phyloP scores from a whole-genome alignment of 345 rosid species.

The Turnera subulata region DNA sequence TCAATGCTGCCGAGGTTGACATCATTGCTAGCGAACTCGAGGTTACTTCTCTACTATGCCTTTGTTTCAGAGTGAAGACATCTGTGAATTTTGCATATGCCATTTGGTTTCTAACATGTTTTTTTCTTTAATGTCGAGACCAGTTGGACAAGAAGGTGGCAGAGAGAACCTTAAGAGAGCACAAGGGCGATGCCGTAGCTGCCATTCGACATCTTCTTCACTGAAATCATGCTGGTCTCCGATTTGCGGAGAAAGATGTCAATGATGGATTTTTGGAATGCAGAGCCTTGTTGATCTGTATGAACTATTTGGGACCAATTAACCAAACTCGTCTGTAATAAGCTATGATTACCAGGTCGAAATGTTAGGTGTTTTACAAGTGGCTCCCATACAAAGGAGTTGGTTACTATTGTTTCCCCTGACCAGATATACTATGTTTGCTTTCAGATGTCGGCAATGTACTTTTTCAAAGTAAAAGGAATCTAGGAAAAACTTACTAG shows the following conservation, averaged over 20 bases:
- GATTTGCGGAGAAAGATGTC: neutral
- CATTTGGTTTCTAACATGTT: conserved; percentile 13
- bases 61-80: neutral
- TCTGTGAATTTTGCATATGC: neutral
- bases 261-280: neutral
- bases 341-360: no score
- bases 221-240: conserved; percentile 11
- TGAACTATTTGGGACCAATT: neutral
- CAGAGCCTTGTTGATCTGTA: neutral
- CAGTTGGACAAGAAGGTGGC: conserved; percentile 88
- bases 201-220: conserved; percentile 77
- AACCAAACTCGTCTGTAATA: no score
- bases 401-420: no score
- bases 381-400: no score
- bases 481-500: no score
- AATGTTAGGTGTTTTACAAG: no score
- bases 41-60: conserved; percentile 37
- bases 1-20: conserved; percentile 84
- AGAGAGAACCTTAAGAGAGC: conserved; percentile 90
- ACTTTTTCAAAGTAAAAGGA: no score
- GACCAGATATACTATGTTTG: no score
- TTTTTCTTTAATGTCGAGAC: conserved; percentile 8
- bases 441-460: no score
- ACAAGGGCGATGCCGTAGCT: conserved; percentile 94
- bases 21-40: conserved; percentile 88